These are phyloP conservation scores for Knoxdaviesia capensis DNA, from an alignment of 2,329 filamentous ascomycete species.

Conservation along the genomic window DNA sequence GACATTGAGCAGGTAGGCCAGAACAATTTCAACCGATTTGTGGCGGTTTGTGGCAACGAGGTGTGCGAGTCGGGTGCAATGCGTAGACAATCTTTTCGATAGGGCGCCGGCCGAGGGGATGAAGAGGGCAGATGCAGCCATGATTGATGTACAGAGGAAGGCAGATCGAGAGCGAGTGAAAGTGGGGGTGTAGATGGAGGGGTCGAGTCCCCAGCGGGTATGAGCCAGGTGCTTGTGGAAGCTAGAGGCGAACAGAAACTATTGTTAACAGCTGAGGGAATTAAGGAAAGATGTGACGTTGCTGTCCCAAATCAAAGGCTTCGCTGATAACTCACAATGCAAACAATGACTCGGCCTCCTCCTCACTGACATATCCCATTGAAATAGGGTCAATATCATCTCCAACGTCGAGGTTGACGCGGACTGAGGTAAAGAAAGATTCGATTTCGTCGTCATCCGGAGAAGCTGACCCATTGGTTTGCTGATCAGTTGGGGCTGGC, in stretches of 20 bases:
- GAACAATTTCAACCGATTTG: constrained; percentile 52
- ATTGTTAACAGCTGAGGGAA: background rate
- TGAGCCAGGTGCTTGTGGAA: constrained; percentile 53
- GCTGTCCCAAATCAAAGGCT: background rate
- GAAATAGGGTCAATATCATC: constrained; percentile 47
- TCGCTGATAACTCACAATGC: constrained; percentile 29
- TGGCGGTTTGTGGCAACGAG: constrained; percentile 39
- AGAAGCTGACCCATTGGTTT: constrained; percentile 9
- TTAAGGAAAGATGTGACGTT: background rate
- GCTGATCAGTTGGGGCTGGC: constrained; percentile 4
- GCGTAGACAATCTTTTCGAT: constrained; percentile 43
- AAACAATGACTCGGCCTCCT: constrained; percentile 45
- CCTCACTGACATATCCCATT: constrained; percentile 44
- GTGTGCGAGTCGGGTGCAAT: constrained; percentile 41
- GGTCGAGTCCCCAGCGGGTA: constrained; percentile 55
- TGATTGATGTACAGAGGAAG: constrained; percentile 52
- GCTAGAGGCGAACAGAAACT: constrained; percentile 14
- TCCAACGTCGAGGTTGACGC: constrained; percentile 41
- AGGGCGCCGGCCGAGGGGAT: constrained; percentile 41
- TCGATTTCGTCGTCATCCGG: constrained; percentile 27
- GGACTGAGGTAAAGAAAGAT: constrained; percentile 45
- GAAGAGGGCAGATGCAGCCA: constrained; percentile 49
- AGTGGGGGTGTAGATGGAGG: constrained; percentile 39
- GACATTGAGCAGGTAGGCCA: constrained; percentile 57
- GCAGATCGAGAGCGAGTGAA: constrained; percentile 49